Base-by-base conservation (phyloP, 2,329 filamentous ascomycete species). In the Verticillium isaacii region DNA sequence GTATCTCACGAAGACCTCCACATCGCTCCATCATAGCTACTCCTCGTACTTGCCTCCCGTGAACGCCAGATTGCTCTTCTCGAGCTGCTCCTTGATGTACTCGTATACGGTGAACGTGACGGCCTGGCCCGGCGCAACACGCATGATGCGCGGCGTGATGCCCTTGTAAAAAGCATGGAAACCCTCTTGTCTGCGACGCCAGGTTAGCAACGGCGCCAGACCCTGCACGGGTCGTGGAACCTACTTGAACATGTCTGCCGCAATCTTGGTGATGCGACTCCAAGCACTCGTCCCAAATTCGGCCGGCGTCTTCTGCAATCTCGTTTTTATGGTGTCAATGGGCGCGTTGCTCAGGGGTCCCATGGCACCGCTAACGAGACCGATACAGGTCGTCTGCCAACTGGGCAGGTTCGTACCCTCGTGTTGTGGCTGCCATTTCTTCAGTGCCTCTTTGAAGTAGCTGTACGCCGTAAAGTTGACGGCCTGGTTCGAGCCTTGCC, bases 381-480 rank as follows among this genome's bases (percentile, higher is more conserved):
- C 95, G 68, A 98, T 97, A 7, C 94, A 58, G 6, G 92, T 93
- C 2, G 95, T 99, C 79, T 98, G 93, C 78, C 90, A 98, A 60
- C 87, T 86, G 2, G 95, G 94, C 52, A 99, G 81, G 68, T 87
- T 87, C 17, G 74, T 75, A 66, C 85, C 78, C 60, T 80, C 81
- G 64, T 87, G 89, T 68, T 90, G 81, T 8, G 89, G 89, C 76
- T 96, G 93, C 72, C 81, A 86, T 58, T 82, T 78, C 73, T 92
- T 88, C 59, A 98, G 82, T 59, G 82, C 81, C 64, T 90, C 85
- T 81, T 97, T 96, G 78, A 99, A 89, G 77, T 98, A 92, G 1
- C 90, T 91, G 80, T 99, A 99, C 12, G 95, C 94, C 15, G 94
- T 98, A 82, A 99, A 99, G 82, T 99, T 99, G 77, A 94, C 93